phyloP scores from a whole-genome alignment of 139 green algal species.

The Coelastrella sp. region DNA sequence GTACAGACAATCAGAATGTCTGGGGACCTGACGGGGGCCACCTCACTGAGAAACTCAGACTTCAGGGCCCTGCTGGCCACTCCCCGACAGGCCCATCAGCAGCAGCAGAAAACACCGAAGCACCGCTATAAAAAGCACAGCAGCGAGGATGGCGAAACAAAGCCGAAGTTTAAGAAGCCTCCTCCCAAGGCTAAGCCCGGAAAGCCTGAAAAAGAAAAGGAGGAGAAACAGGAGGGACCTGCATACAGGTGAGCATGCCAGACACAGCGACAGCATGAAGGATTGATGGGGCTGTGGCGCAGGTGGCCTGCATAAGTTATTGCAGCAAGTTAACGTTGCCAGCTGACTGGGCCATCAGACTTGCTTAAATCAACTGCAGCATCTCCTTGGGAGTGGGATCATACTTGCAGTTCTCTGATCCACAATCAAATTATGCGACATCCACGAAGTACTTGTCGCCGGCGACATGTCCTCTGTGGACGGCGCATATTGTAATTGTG shows the following conservation, averaged over 20 bases:
- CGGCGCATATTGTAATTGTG: no score
- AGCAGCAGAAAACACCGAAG: constrained; percentile 27
- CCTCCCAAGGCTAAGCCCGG: constrained; percentile 50
- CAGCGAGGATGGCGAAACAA: constrained; percentile 37
- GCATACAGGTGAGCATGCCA: constrained; percentile 70
- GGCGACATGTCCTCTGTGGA: no score
- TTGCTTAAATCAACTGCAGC: no score
- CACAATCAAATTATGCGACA: no score
- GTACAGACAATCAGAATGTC: background rate
- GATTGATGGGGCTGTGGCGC: no score
- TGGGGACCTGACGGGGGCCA: constrained; percentile 40
- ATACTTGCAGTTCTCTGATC: no score
- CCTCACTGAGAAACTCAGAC: constrained; percentile 75
- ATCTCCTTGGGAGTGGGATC: no score
- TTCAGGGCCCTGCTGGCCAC: constrained; percentile 78
- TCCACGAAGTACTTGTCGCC: no score
- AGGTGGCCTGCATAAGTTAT: no score
- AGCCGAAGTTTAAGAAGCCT: constrained; percentile 57
- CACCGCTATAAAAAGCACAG: background rate
- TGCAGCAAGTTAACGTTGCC: no score
- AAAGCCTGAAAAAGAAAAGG: constrained; percentile 48
- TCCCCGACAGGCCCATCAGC: constrained; percentile 56
- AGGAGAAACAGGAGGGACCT: constrained; percentile 59
- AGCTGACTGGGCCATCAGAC: no score
- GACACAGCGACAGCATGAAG: background rate